These are phyloP conservation scores for Coemansia sp. DNA, from an alignment of 192 early-diverging fungal species.

Conservation along the genomic window DNA sequence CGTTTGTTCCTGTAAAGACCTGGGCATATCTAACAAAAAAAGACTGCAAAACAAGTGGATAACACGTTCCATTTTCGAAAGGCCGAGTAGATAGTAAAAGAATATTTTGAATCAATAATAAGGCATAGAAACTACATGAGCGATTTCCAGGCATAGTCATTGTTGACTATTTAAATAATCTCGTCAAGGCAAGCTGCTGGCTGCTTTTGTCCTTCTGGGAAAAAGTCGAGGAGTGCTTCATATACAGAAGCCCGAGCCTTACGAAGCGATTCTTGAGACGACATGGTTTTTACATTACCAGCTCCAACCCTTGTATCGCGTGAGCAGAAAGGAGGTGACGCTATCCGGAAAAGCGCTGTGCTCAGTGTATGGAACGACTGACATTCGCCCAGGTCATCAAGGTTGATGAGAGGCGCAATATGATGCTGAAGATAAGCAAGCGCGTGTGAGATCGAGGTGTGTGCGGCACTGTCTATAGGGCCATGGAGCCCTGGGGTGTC, in stretches of 20 bases:
- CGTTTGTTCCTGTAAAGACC: conserved; percentile 64
- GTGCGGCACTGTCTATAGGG: conserved; percentile 8
- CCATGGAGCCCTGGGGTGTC: not conserved
- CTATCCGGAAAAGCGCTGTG: conserved; percentile 47
- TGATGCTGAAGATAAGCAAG: conserved; percentile 77
- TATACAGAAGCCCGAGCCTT: conserved; percentile 34
- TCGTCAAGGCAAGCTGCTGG: conserved; percentile 29
- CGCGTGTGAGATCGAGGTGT: conserved; percentile 42
- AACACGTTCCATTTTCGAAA: not conserved
- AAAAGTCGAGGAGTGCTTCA: conserved; percentile 41
- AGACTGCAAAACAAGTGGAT: not conserved
- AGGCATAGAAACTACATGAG: too few relatives aligned
- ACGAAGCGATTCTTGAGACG: conserved; percentile 20
- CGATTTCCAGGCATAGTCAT: not conserved
- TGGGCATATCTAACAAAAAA: conserved; percentile 2
- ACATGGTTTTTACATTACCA: not conserved
- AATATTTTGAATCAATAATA: too few relatives aligned
- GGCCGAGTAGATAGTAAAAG: not conserved
- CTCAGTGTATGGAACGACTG: conserved; percentile 50
- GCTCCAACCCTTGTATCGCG: not conserved
- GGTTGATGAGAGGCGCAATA: conserved; percentile 72
- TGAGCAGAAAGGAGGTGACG: not conserved
- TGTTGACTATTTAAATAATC: not conserved
- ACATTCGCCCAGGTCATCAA: conserved; percentile 36
- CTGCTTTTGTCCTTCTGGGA: conserved; percentile 37